Base-by-base conservation (phyloP, 768 basidiomycete genomes). In the Serendipita sp. region DNA sequence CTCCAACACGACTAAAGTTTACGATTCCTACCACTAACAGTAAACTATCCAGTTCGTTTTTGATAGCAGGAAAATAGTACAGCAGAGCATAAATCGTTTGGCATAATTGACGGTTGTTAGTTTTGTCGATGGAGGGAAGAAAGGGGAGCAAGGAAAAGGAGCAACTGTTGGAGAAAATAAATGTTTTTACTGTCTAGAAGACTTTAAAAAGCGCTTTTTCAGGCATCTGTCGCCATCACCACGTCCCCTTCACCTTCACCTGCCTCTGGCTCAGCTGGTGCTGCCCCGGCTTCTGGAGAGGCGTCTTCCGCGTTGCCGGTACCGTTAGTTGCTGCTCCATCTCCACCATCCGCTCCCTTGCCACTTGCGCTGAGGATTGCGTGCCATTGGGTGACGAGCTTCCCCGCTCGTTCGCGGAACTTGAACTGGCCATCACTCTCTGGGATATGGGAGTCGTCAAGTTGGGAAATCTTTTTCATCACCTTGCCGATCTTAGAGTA, bases 401-500 rank as follows among this genome's bases (percentile, higher is more conserved):
- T 80, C 67, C 80, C 79, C 11, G 87, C 85, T 30, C 89, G 83
- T 4, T 83, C 79, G 37, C 82, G 81, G 78, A 92, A 87, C 67
- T 84, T 79, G 78, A 83, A 81, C 70, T 89, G 84, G 24, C 56
- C 56, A 58, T 82, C 79, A 67, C 83, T 78, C 45, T 76, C 76
- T 3, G 89, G 87, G 18, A 90, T 81, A 69, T 77, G 80, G 16
- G 78, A 77, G 41, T 76, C 74, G 3, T 73, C 48, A 5, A 88
- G 78, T 4, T 79, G 77, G 32, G 84, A 78, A 69, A 93, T 88
- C 74, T 90, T 88, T 69, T 89, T 88, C 88, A 93, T 89, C 38
- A 93, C 89, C 77, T 87, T 86, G 73, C 83, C 84, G 68, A 89
- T 86, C 74, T 89, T 89, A 60, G 89, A 90, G 75, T 83, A 85